Base-by-base conservation (phyloP, 2,329 filamentous ascomycete species). In the Venturia nashicola region DNA sequence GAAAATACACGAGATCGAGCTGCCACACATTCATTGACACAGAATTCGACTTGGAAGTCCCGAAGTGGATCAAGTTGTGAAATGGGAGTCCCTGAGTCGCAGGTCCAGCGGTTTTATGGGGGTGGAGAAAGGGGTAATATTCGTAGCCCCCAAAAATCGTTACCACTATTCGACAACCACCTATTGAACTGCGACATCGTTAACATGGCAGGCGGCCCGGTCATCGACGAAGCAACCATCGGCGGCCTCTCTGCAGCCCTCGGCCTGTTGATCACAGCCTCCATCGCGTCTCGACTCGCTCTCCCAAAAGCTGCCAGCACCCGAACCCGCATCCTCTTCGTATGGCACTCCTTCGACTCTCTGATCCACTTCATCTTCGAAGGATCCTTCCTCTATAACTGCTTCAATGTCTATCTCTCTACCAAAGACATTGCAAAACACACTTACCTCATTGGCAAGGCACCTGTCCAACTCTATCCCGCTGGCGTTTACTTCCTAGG, bases 371-470 rank as follows among this genome's bases (percentile, higher is more conserved):
- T 95, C 76, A 80, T 91, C 73, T 88, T 97, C 73, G 93, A 97
- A 78, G 92, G 91, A 63, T 88, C 86, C 71, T 97, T 91, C 76
- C 85, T 97, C 32, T 97, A 91, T 81, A 90, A 96, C 77, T 96
- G 90, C 79, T 95, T 97, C 82, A 93, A 91, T 81, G 82, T 82
- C 68, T 85, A 79, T 70, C 75, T 76, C 59, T 69, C 16, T 12
- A 11, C 43, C 18, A 57, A 57, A 36, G 51, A 57, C 51, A 20
- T 57, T 18, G 48, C 40, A 48, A 20, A 34, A 40, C 42, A 36
- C 40, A 64, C 65, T 40, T 62, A 51, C 32, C 65, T 70, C 46
- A 67, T 71, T 59, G 71, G 72, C 27, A 69, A 68, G 42, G 68
- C 68, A 7, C 70, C 68, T 65, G 39, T 78, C 68, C 66, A 72